Percentiles rank a stretch among this genome's conserved stretches.
Evolutionary conservation across 2,329 filamentous ascomycete genomes (phyloP).

Genomic region (Paraphoma chrysanthemicola): DNA sequence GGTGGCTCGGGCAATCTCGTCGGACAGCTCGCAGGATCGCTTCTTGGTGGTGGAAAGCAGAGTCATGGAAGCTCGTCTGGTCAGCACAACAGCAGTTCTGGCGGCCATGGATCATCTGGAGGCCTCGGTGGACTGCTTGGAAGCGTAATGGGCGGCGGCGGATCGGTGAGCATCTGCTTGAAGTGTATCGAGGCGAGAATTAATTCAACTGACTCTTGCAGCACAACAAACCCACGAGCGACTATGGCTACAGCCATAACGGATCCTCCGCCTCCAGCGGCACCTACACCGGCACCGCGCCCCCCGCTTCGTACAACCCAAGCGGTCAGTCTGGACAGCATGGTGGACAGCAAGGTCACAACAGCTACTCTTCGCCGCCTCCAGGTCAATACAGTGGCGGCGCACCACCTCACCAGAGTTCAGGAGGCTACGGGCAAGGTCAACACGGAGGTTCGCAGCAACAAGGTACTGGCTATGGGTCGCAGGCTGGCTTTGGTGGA

Average conservation of each 20-base stretch:
- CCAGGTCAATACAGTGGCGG: slow-evolving; percentile 26
- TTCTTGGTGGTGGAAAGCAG: slow-evolving; percentile 47
- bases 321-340: slow-evolving; percentile 31
- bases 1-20: slow-evolving; percentile 50
- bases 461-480: slow-evolving; percentile 22
- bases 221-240: slow-evolving; percentile 49
- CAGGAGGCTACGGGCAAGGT: slow-evolving; percentile 13
- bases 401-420: slow-evolving; percentile 24
- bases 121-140: slow-evolving; percentile 41
- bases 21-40: slow-evolving; percentile 64
- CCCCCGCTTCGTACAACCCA: slow-evolving; percentile 67
- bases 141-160: slow-evolving; percentile 45
- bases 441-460: slow-evolving; percentile 20
- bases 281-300: slow-evolving; percentile 68
- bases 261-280: slow-evolving; percentile 56
- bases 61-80: slow-evolving; percentile 50
- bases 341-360: slow-evolving; percentile 28
- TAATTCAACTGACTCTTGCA: slow-evolving; percentile 15
- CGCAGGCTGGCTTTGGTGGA: slow-evolving; percentile 32
- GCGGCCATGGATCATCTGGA: slow-evolving; percentile 15
- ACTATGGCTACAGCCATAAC: slow-evolving; percentile 66
- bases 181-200: neutral
- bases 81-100: slow-evolving; percentile 44
- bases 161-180: slow-evolving; percentile 34
- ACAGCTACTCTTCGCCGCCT: slow-evolving; percentile 24